A percentile compares a stretch with the other conserved stretches of the same genome.
Evolutionary conservation across 495 filamentous ascomycete species (phyloP).

Genomic region (Neurospora sp.): DNA sequence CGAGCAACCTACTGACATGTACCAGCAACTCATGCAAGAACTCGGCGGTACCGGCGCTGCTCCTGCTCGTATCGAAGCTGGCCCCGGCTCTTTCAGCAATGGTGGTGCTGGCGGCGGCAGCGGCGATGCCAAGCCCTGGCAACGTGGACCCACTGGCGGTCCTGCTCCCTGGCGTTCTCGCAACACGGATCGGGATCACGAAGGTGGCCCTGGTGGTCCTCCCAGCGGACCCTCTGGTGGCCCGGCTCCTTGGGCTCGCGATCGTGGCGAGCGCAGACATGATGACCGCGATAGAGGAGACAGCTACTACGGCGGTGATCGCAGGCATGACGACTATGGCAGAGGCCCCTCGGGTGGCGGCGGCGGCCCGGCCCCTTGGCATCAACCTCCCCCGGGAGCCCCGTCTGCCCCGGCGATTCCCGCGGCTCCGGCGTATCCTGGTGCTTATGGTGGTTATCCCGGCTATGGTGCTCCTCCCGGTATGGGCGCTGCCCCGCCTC

Average conservation of each 20-base stretch:
- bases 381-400: conserved; percentile 48
- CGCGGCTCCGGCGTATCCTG: conserved; percentile 43
- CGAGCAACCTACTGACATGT: conserved; percentile 23
- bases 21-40: conserved; percentile 94
- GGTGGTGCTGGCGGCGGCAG: conserved; percentile 27
- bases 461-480: conserved; percentile 53
- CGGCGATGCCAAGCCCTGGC: conserved; percentile 72
- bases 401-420: conserved; percentile 37
- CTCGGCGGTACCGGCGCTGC: conserved; percentile 59
- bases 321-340: conserved; percentile 28
- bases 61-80: conserved; percentile 79
- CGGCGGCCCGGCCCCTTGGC: conserved; percentile 50
- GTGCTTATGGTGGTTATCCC: conserved; percentile 46
- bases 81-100: conserved; percentile 51
- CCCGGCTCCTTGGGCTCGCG: conserved; percentile 46
- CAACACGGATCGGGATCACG: conserved; percentile 32
- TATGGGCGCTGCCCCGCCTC: conserved; percentile 38
- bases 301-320: conserved; percentile 14
- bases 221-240: conserved; percentile 25
- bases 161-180: conserved; percentile 66
- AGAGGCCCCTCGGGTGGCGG: conserved; percentile 19
- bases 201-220: conserved; percentile 24
- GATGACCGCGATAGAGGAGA: conserved; percentile 16
- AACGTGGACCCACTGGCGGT: conserved; percentile 77
- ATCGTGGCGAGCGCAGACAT: conserved; percentile 35